phyloP scores from a whole-genome alignment of 108 stramenopile species.

The Aureococcus anophagefferens region DNA sequence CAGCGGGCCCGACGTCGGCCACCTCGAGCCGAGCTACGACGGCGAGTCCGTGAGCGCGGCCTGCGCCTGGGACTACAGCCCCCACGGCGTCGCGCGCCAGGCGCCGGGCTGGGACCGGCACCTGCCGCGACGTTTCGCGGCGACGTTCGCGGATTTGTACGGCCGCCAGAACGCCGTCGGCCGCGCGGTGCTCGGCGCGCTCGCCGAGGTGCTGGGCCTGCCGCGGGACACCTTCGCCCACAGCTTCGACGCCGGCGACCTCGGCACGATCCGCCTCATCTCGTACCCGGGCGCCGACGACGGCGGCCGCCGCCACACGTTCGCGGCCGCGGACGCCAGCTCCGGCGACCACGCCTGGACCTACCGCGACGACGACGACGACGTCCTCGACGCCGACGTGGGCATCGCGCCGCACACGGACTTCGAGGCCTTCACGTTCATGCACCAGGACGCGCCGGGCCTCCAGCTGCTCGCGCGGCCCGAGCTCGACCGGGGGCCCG shows the following conservation, averaged over 20 bases:
- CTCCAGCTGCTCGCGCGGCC: not conserved
- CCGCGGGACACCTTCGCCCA: not conserved
- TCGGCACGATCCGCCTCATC: not conserved
- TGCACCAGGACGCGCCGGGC: not conserved
- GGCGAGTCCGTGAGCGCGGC: not conserved
- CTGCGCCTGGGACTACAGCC: not conserved
- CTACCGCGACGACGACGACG: not conserved
- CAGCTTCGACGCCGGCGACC: not conserved
- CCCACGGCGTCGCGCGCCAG: not conserved
- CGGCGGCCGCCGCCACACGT: not conserved
- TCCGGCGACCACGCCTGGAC: not conserved
- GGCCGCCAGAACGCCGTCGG: not conserved
- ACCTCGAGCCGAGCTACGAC: not conserved
- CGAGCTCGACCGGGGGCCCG: not conserved
- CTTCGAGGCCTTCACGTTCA: not conserved
- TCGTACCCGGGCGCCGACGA: not conserved
- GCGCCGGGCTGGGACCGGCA: not conserved
- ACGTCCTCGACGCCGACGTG: not conserved
- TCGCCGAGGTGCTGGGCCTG: not conserved
- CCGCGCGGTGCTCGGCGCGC: not conserved
- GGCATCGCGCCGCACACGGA: conserved; percentile 1
- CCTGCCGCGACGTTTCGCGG: not conserved
- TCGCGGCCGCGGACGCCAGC: not conserved
- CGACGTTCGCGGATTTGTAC: not conserved
- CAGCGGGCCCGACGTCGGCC: not conserved